Conservation (phyloP, 1,284 basidiomycete species). For the Boletus sp. region DNA sequence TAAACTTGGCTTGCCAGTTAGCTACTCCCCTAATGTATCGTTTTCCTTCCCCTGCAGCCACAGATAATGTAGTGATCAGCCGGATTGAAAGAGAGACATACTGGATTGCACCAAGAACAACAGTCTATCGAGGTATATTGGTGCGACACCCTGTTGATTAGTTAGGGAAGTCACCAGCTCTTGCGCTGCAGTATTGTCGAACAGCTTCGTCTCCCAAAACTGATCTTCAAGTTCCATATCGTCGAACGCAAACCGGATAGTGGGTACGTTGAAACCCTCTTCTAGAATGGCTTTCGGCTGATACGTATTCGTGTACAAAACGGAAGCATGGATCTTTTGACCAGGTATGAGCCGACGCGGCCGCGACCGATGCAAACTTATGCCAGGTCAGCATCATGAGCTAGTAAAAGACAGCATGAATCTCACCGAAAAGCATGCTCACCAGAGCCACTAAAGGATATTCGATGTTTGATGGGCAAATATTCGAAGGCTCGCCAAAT, state of each 20-base stretch:
- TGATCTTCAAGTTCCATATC: conserved; percentile 3
- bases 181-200: conserved; percentile 26
- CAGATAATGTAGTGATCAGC: too few relatives aligned
- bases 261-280: conserved; percentile 34
- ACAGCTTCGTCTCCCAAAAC: conserved; percentile 33
- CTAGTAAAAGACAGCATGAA: neutral
- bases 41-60: conserved; percentile 28
- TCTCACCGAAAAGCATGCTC: conserved; percentile 24
- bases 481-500: conserved; percentile 31
- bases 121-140: conserved; percentile 30
- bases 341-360: conserved; percentile 36
- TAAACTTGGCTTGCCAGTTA: conserved; percentile 18
- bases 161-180: conserved; percentile 20
- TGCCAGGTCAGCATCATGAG: conserved; percentile 4
- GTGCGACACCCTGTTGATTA: conserved; percentile 19
- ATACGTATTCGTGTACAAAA: conserved; percentile 33
- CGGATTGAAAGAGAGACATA: too few relatives aligned
- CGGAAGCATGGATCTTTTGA: conserved; percentile 37
- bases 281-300: conserved; percentile 30
- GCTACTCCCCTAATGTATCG: conserved; percentile 18
- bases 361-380: conserved; percentile 24
- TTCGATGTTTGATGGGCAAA: conserved; percentile 35
- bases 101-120: conserved; percentile 35
- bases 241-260: too few relatives aligned
- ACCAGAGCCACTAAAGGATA: conserved; percentile 22